Percentiles rank a stretch among this genome's conserved stretches.
These are phyloP conservation scores for Lathyrus aphaca DNA, from an alignment of 306 rosid genomes.

Conservation along the genomic window DNA sequence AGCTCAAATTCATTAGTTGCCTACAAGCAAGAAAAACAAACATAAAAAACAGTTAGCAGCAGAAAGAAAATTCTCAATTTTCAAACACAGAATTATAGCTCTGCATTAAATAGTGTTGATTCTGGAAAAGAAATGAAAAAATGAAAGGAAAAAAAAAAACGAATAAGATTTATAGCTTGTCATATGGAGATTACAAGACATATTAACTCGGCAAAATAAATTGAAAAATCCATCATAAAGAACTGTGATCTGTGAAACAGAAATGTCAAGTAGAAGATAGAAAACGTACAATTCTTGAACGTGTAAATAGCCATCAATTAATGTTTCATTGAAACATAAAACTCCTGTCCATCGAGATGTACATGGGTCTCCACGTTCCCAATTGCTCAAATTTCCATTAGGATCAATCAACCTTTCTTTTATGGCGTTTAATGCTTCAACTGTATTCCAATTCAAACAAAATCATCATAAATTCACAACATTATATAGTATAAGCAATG, in stretches of 20 bases:
- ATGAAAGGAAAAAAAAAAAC: neutral
- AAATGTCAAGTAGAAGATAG: conserved; percentile 29
- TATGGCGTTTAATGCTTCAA: conserved; percentile 67
- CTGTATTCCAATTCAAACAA: conserved; percentile 56
- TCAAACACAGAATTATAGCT: conserved; percentile 24
- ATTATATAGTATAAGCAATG: conserved; percentile 8
- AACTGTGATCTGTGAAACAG: conserved; percentile 22
- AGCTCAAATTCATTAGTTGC: conserved; percentile 63
- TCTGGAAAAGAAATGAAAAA: neutral
- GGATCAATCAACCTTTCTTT: conserved; percentile 64
- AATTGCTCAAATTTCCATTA: conserved; percentile 70
- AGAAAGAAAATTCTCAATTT: conserved; percentile 27
- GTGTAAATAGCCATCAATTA: conserved; percentile 69
- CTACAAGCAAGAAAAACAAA: conserved; percentile 55
- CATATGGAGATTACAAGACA: conserved; percentile 33
- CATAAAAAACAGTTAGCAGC: conserved; percentile 16
- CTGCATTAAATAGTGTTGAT: conserved; percentile 1
- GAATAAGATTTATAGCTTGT: neutral
- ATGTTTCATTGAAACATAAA: conserved; percentile 60
- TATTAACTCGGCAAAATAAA: neutral
- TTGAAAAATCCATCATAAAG: conserved; percentile 9
- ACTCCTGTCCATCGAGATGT: conserved; percentile 76
- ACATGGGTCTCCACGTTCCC: conserved; percentile 88
- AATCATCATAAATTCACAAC: conserved; percentile 16
- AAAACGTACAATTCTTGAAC: conserved; percentile 72